Evolutionary conservation across 768 basidiomycete species (phyloP).

Genomic region (Boletus subcaerulescens): DNA sequence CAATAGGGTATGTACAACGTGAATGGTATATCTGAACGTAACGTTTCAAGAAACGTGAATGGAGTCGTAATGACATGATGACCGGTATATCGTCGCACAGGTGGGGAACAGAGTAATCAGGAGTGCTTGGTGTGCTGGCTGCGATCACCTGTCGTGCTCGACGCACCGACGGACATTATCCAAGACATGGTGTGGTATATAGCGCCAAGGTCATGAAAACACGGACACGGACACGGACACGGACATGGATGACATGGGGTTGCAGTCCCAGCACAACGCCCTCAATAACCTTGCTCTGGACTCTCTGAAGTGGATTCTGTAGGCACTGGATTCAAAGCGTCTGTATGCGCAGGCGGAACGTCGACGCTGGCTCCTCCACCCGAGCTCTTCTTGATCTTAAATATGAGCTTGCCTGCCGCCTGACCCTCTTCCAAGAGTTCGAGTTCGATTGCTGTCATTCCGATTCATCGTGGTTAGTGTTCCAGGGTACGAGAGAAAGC

Average conservation of each 20-base stretch:
- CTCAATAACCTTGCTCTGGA: conserved; percentile 4
- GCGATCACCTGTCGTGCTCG: not conserved
- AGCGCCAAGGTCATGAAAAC: not conserved
- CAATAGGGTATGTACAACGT: conserved; percentile 16
- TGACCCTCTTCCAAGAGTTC: conserved; percentile 32
- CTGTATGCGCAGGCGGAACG: not conserved
- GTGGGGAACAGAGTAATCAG: not conserved
- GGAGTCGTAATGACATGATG: not conserved
- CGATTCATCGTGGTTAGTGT: not conserved
- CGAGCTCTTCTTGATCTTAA: conserved; percentile 23
- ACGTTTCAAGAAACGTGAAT: not conserved
- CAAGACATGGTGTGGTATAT: conserved; percentile 2
- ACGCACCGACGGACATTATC: conserved; percentile 6
- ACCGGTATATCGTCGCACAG: not conserved
- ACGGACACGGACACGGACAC: not conserved
- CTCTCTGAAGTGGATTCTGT: conserved; percentile 2
- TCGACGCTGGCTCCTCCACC: conserved; percentile 2
- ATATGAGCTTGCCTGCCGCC: conserved; percentile 28
- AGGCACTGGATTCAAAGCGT: not conserved
- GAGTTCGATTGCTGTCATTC: conserved; percentile 24
- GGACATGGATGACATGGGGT: conserved; percentile 1
- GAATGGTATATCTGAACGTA: conserved; percentile 11
- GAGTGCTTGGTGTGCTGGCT: not conserved
- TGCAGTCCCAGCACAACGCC: not conserved
- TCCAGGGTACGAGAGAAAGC: not conserved